phyloP scores from a whole-genome alignment of 1,284 basidiomycete genomes.

The Rhodotorula sp. region DNA sequence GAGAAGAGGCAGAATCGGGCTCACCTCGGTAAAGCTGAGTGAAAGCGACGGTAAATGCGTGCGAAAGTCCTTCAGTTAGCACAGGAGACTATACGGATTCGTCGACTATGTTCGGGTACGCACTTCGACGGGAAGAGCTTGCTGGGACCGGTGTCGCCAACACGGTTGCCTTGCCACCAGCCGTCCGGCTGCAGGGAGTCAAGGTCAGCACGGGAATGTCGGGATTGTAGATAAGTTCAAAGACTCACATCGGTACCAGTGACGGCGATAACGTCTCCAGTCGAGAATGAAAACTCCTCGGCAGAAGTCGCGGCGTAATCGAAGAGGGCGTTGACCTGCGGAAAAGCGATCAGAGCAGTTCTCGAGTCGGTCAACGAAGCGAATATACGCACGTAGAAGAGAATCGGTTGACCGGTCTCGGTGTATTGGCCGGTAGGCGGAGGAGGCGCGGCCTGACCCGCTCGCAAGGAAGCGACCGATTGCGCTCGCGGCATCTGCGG shows the following conservation, averaged over 20 bases:
- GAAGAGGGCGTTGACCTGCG: constrained; percentile 82
- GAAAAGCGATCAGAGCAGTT: background rate
- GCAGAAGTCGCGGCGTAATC: constrained; percentile 70
- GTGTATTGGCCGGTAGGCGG: constrained; percentile 69
- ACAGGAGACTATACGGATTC: background rate
- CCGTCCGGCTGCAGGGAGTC: constrained; percentile 29
- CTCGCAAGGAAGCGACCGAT: constrained; percentile 9
- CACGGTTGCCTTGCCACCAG: constrained; percentile 36
- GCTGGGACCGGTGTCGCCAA: constrained; percentile 22
- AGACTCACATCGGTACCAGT: constrained; percentile 36
- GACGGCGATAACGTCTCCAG: constrained; percentile 45
- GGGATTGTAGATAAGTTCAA: background rate
- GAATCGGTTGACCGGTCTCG: constrained; percentile 70
- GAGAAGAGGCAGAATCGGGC: background rate
- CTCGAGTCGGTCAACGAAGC: background rate
- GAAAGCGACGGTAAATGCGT: background rate
- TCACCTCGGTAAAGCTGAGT: constrained; percentile 22
- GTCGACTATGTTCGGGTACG: background rate
- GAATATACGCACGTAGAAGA: constrained; percentile 67
- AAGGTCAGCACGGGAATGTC: background rate
- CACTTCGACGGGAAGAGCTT: constrained; percentile 41
- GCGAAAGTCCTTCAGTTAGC: too few species aligned
- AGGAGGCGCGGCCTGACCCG: constrained; percentile 46
- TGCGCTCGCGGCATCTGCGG: constrained; percentile 9
- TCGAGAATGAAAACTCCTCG: constrained; percentile 59